Evolutionary conservation across 305 asterid species (phyloP), one percentile per base, ranked within the genome.

Genomic region (Fraxinus latifolia): DNA sequence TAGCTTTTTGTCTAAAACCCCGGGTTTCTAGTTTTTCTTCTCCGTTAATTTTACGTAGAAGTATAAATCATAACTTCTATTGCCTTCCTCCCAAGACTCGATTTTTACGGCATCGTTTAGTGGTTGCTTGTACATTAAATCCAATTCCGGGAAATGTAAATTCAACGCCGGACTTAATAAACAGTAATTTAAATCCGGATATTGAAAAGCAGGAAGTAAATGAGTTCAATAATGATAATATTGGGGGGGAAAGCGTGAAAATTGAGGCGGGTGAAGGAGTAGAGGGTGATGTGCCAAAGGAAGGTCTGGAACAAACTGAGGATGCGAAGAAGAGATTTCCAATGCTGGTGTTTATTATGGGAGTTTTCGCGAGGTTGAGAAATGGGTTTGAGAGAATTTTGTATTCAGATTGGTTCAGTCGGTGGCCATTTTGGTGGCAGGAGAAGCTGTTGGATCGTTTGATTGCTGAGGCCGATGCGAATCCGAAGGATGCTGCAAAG

Each of bases 371-470:
- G 79, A 86, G 89, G 82, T 81, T 91, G 79, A 91, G 79, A 80
- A 87, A 58, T 58, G 91, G 91, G 47, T 76, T 92, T 47, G 91
- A 89, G 91, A 90, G 89, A 83, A 25, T 95, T 33, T 8, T 88
- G 77, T 65, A 81, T 74, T 89, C 92, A 0, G 92, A 91, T 87
- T 92, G 93, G 96, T 91, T 93, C 78, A 84, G 89, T 80, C 94
- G 95, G 97, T 91, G 93, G 98, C 96, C 97, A 5, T 91, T 96
- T 88, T 84, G 94, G 97, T 89, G 84, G 78, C 91, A 90, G 81
- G 98, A 93, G 92, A 90, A 93, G 90, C 92, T 88, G 62, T 85
- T 96, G 86, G 95, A 93, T 47, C 88, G 86, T 82, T 84, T 96
- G 88, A 85, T 90, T 78, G 90, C 89, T 0, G 99, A 96, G 72